Percentiles rank a stretch among this genome's conserved stretches.
phyloP scores from a whole-genome alignment of 108 stramenopile species.

The Skeletonema menzelii region DNA sequence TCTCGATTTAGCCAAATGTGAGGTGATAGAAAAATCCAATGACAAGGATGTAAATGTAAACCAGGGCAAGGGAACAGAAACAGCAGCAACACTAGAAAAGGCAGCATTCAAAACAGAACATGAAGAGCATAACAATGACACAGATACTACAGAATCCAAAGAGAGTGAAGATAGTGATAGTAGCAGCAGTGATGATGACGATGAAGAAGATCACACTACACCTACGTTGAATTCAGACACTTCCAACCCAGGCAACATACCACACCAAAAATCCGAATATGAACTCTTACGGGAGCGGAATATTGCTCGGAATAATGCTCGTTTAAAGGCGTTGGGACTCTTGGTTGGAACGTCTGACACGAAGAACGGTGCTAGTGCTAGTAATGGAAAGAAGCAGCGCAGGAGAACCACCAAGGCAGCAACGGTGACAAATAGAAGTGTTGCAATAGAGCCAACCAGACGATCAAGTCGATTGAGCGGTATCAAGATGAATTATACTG shows the following conservation, averaged over 20 bases:
- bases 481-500: not conserved
- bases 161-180: not conserved
- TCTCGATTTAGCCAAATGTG: not conserved
- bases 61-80: not conserved
- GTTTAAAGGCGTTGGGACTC: conserved; percentile 30
- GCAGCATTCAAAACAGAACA: not conserved
- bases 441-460: conserved; percentile 9
- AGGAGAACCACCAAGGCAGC: conserved; percentile 21
- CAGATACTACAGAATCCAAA: conserved; percentile 2
- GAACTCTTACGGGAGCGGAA: conserved; percentile 46
- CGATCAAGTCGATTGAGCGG: conserved; percentile 19
- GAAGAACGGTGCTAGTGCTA: not conserved
- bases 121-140: not conserved
- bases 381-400: not conserved
- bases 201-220: not conserved
- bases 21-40: not conserved
- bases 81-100: not conserved
- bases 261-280: conserved; percentile 35
- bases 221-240: not conserved
- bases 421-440: not conserved
- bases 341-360: not conserved
- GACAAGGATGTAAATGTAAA: not conserved
- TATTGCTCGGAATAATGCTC: conserved; percentile 39
- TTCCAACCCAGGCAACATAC: not conserved
- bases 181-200: not conserved